phyloP scores from a whole-genome alignment of 805 yeast genomes.

The Suhomyces kilbournensis region DNA sequence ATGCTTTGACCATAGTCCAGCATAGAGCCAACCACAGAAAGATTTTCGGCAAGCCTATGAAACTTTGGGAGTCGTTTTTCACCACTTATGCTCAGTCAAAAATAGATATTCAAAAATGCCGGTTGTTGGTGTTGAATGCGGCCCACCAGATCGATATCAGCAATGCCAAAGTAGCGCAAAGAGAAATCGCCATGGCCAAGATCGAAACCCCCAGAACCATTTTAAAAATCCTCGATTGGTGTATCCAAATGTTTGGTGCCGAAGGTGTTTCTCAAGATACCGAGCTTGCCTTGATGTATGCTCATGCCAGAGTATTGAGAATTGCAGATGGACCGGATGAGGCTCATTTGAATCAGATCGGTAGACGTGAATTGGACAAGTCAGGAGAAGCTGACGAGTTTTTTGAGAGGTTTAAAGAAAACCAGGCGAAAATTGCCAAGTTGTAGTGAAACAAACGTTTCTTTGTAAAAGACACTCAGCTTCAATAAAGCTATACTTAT shows the following conservation, averaged over 20 bases:
- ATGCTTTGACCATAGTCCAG: constrained; percentile 46
- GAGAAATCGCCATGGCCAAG: constrained; percentile 61
- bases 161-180: constrained; percentile 53
- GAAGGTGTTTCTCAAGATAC: constrained; percentile 64
- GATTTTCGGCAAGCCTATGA: constrained; percentile 52
- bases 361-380: constrained; percentile 43
- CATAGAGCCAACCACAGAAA: constrained; percentile 51
- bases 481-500: not conserved
- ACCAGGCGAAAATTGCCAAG: constrained; percentile 20
- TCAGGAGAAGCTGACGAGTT: constrained; percentile 35
- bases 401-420: constrained; percentile 22
- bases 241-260: constrained; percentile 62
- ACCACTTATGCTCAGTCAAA: constrained; percentile 50
- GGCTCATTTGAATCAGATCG: constrained; percentile 58
- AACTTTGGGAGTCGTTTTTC: constrained; percentile 49
- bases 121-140: constrained; percentile 54
- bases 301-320: constrained; percentile 51
- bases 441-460: constrained; percentile 16
- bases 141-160: constrained; percentile 56
- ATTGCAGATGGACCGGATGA: constrained; percentile 73
- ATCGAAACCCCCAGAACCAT: constrained; percentile 60
- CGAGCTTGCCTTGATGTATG: constrained; percentile 53
- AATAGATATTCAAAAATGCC: constrained; percentile 53
- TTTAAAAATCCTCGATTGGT: constrained; percentile 53
- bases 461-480: not conserved